Conservation (phyloP, 805 yeast genomes). For the Saccharomycopsis sp. region DNA sequence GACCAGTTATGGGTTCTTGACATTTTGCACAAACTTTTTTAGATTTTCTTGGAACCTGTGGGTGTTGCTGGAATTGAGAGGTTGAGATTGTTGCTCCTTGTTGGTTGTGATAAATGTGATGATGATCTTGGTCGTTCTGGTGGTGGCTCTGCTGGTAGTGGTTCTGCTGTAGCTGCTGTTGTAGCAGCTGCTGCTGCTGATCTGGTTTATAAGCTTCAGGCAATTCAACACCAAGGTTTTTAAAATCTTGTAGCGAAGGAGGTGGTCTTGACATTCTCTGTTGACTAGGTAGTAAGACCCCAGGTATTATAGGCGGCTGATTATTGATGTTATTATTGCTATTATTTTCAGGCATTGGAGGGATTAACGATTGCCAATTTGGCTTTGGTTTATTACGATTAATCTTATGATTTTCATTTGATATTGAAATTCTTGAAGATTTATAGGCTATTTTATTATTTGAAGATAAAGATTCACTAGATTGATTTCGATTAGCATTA, state of each 20-base stretch:
- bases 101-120: background rate
- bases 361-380: constrained; percentile 26
- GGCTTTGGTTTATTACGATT: constrained; percentile 13
- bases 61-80: constrained; percentile 1
- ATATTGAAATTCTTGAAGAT: background rate
- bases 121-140: constrained; percentile 14
- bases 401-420: constrained; percentile 2
- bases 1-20: constrained; percentile 50
- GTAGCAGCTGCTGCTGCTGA: background rate
- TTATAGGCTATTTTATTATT: background rate
- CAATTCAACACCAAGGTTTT: constrained; percentile 9
- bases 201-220: constrained; percentile 12
- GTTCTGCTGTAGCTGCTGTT: constrained; percentile 17
- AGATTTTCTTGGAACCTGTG: background rate
- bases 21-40: constrained; percentile 46
- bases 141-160: constrained; percentile 7
- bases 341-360: constrained; percentile 25
- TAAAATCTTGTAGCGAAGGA: constrained; percentile 11
- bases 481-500: too few species aligned
- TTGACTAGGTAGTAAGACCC: background rate
- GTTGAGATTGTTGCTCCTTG: background rate
- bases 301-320: constrained; percentile 4
- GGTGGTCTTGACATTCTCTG: constrained; percentile 11
- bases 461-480: too few species aligned
- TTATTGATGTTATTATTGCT: too few species aligned